Base-by-base conservation (phyloP, 2,329 filamentous ascomycete genomes). In the Cladophialophora immunda region DNA sequence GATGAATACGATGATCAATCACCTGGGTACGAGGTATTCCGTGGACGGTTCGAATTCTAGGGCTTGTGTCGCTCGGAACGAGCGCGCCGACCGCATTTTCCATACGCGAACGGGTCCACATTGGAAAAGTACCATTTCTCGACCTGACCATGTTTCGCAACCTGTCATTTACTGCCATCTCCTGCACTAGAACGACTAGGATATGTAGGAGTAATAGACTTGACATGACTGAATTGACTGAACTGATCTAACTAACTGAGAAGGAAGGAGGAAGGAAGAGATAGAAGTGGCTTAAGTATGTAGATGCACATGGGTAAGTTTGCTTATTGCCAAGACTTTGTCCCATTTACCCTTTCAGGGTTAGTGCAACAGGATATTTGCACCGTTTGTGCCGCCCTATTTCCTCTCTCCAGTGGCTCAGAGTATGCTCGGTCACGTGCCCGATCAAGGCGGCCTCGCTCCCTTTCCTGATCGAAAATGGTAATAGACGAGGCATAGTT, bases 361-460 rank as follows among this genome's bases (percentile, higher is more conserved):
- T n/a, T n/a, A n/a, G n/a, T n/a, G n/a, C 0, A 80, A 89, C 9
- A 86, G 81, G 1, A 88, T 85, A 1, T 89, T 89, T 68, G 84
- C 87, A 0, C 81, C 89, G 17, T 83, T 88, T 64, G 86, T 89
- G 0, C 86, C 87, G 0, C 85, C 87, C 0, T 89, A 87, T 77
- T 89, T 89, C 73, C 76, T 89, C 0, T 86, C 87, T 0, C 77
- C 88, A 0, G 88, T 87, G 70, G 81, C 81, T 29, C 76, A 80
- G 3, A 85, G 86, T n/a, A n/a, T n/a, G n/a, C n/a, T n/a, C n/a
- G n/a, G n/a, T n/a, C n/a, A n/a, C n/a, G n/a, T n/a, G n/a, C n/a
- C n/a, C n/a, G n/a, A n/a, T n/a, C n/a, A n/a, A n/a, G n/a, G n/a
- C n/a, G n/a, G n/a, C n/a, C n/a, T n/a, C n/a, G n/a, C n/a, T n/a